Conservation (phyloP, 371 early-diverging fungal genomes). For the Mucor ambiguus region DNA sequence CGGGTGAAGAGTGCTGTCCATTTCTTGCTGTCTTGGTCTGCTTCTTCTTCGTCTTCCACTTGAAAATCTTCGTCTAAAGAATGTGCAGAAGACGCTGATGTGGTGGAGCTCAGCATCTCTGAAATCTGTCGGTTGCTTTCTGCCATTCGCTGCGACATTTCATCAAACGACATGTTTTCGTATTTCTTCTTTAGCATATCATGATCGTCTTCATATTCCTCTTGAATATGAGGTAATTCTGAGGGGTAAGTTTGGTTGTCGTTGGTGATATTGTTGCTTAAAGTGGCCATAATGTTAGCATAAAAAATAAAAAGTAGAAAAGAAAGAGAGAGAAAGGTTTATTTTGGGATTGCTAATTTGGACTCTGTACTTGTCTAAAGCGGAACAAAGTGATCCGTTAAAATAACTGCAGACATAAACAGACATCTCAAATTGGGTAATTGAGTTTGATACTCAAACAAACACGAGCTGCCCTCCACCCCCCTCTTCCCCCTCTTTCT, state of each 20-base stretch:
- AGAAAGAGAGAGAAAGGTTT: neutral
- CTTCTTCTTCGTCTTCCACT: conserved; percentile 13
- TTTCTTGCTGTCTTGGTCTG: conserved; percentile 52
- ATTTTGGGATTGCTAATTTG: neutral
- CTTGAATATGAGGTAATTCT: neutral
- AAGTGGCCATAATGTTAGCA: neutral
- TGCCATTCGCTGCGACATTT: conserved; percentile 45
- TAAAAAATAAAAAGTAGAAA: neutral
- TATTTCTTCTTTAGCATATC: conserved; percentile 33
- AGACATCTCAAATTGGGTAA: neutral
- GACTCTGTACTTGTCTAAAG: neutral
- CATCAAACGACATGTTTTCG: conserved; percentile 51
- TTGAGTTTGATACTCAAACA: neutral
- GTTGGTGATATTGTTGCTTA: neutral
- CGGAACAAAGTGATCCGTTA: neutral
- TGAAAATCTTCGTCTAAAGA: conserved; percentile 15
- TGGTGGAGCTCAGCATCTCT: conserved; percentile 29
- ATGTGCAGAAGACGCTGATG: conserved; percentile 4
- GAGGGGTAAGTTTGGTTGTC: neutral
- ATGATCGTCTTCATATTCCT: conserved; percentile 5
- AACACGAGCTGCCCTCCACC: conserved; percentile 8
- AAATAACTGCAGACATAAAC: neutral
- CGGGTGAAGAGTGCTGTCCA: conserved; percentile 57
- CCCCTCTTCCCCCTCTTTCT: neutral
- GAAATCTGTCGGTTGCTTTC: conserved; percentile 47